These are phyloP conservation scores for Neopestalotiopsis sp. DNA, from an alignment of 2,329 filamentous ascomycete genomes.

Conservation along the genomic window DNA sequence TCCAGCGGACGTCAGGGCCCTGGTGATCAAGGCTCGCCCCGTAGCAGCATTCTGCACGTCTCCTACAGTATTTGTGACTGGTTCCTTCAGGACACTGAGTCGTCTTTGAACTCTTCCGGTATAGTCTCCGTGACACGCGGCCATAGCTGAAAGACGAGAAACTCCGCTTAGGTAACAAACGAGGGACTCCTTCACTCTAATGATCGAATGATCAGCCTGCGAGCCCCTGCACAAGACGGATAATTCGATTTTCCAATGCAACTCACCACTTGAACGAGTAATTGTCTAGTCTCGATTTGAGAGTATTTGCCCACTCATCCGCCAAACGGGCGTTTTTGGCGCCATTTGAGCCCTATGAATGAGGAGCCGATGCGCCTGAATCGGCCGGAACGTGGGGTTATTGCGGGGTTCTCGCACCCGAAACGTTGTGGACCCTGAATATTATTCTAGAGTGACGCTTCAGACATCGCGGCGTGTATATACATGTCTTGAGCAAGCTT, in stretches of 20 bases:
- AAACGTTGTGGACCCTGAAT: background rate
- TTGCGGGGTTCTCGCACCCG: background rate
- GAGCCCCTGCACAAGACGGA: background rate
- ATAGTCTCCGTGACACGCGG: background rate
- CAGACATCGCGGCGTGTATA: background rate
- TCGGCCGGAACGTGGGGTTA: background rate
- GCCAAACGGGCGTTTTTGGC: background rate
- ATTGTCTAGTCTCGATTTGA: no score
- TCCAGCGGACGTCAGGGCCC: background rate
- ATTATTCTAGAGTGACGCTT: background rate
- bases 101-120: background rate
- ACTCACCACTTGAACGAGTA: background rate
- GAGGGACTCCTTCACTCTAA: background rate
- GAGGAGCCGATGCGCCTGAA: background rate
- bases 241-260: background rate
- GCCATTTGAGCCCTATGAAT: background rate
- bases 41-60: no score
- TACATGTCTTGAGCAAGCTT: background rate
- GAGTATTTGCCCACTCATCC: background rate
- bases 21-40: background rate
- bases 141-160: background rate
- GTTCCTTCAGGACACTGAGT: background rate
- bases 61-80: no score
- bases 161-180: background rate
- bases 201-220: background rate